phyloP scores from a whole-genome alignment of 495 filamentous ascomycete species.

The Aspergillus heteromorphus region DNA sequence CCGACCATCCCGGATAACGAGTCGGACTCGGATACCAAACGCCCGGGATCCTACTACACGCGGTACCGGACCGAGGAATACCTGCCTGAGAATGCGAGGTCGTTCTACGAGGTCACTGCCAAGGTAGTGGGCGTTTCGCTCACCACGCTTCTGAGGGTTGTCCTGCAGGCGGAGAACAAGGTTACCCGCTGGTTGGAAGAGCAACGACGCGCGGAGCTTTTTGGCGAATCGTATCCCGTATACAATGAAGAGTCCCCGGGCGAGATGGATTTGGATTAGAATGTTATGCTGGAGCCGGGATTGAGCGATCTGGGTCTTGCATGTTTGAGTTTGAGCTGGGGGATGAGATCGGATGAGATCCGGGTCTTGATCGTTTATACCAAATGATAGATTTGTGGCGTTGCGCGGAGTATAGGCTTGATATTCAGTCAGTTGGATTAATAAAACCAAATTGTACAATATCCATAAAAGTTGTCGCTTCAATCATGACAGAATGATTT shows the following conservation, averaged over 20 bases:
- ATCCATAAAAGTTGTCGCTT: too few relatives aligned
- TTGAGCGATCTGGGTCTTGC: background rate
- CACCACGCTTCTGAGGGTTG: constrained; percentile 41
- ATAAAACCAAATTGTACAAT: too few relatives aligned
- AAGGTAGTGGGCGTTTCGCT: constrained; percentile 42
- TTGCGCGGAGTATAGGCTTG: too few relatives aligned
- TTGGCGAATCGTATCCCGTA: constrained; percentile 15
- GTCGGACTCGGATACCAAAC: constrained; percentile 24
- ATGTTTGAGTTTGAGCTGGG: background rate
- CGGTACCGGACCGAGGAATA: constrained; percentile 54
- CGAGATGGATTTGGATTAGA: constrained; percentile 14
- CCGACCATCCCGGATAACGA: constrained; percentile 26
- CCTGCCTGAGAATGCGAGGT: constrained; percentile 46
- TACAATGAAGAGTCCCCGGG: constrained; percentile 12
- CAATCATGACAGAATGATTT: too few relatives aligned
- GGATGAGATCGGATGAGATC: background rate
- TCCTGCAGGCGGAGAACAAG: constrained; percentile 42
- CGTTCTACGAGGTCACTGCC: constrained; percentile 53
- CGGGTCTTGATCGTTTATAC: too few relatives aligned
- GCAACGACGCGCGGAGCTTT: constrained; percentile 27
- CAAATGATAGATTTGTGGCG: too few relatives aligned
- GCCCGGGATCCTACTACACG: constrained; percentile 52
- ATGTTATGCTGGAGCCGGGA: constrained; percentile 1
- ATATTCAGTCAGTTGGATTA: too few relatives aligned
- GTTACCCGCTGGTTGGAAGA: constrained; percentile 39